A percentile compares a stretch with the other conserved stretches of the same genome.
phyloP scores from a whole-genome alignment of 768 basidiomycete species.

The Lactarius evosmus region DNA sequence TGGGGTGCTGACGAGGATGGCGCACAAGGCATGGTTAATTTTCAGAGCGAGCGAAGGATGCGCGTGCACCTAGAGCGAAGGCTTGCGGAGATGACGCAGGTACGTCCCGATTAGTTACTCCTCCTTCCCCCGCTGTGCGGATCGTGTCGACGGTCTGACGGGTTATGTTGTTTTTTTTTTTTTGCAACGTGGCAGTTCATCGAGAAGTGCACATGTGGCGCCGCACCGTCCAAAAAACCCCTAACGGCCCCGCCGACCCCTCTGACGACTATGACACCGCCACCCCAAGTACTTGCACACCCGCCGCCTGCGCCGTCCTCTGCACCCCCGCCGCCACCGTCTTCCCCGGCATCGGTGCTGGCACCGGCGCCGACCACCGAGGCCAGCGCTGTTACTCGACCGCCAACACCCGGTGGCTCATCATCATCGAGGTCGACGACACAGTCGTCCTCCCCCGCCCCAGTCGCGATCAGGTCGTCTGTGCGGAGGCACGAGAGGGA shows the following conservation, averaged over 20 bases:
- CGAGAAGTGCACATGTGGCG: slow-evolving; percentile 19
- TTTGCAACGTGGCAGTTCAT: neutral
- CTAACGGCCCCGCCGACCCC: neutral
- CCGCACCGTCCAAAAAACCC: neutral
- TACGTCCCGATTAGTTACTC: neutral
- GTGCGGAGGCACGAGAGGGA: slow-evolving; percentile 12
- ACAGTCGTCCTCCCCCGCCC: neutral
- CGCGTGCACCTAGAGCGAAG: slow-evolving; percentile 11
- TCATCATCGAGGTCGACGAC: neutral
- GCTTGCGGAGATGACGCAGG: slow-evolving; percentile 10
- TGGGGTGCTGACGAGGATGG: neutral
- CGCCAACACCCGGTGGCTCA: neutral
- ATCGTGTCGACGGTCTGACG: neutral
- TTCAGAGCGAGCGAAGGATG: slow-evolving; percentile 2
- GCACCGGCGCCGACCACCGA: neutral
- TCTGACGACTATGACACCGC: neutral
- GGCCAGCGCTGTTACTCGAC: neutral
- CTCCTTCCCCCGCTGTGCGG: neutral
- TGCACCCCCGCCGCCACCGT: neutral
- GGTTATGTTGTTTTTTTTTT: neutral
- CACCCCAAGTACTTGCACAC: neutral
- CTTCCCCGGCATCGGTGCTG: neutral
- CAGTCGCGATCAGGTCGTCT: neutral
- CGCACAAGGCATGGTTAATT: neutral
- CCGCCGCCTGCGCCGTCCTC: neutral